phyloP scores from a whole-genome alignment of 139 green algal genomes.

The Nannochloris sp. region DNA sequence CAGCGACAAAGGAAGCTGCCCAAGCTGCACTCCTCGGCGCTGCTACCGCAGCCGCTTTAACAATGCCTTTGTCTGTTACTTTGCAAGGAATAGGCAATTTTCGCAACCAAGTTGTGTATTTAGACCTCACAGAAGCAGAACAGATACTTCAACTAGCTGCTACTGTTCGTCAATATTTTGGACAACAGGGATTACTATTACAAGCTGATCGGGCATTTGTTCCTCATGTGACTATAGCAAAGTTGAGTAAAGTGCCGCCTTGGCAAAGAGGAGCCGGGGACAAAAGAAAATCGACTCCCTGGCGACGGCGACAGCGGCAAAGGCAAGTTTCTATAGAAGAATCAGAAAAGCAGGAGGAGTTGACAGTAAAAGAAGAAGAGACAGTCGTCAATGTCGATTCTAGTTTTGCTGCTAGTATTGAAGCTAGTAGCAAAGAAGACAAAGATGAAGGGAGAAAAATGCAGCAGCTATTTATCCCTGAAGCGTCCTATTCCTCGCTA shows the following conservation, averaged over 20 bases:
- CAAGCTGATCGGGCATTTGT: background rate
- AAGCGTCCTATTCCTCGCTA: background rate
- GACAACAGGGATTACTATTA: background rate
- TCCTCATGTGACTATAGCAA: slow-evolving; percentile 10
- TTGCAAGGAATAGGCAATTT: background rate
- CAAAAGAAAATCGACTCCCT: no score
- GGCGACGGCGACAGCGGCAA: no score
- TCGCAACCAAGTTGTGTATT: background rate
- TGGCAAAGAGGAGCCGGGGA: no score
- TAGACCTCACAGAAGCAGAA: background rate
- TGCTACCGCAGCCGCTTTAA: background rate
- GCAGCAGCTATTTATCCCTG: no score
- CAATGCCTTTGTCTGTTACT: background rate
- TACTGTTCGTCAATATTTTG: background rate
- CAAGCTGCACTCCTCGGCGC: background rate
- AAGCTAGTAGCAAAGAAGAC: no score
- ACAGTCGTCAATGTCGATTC: no score
- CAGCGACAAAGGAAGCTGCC: background rate
- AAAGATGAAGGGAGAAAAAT: no score
- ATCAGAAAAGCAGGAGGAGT: no score
- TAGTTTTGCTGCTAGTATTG: no score
- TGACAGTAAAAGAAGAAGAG: no score
- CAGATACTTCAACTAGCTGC: background rate
- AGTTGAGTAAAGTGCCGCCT: background rate
- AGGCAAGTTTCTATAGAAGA: no score